A percentile compares a stretch with the other conserved stretches of the same genome.
phyloP scores from a whole-genome alignment of 2,329 filamentous ascomycete species.

The Fusarium sp. region DNA sequence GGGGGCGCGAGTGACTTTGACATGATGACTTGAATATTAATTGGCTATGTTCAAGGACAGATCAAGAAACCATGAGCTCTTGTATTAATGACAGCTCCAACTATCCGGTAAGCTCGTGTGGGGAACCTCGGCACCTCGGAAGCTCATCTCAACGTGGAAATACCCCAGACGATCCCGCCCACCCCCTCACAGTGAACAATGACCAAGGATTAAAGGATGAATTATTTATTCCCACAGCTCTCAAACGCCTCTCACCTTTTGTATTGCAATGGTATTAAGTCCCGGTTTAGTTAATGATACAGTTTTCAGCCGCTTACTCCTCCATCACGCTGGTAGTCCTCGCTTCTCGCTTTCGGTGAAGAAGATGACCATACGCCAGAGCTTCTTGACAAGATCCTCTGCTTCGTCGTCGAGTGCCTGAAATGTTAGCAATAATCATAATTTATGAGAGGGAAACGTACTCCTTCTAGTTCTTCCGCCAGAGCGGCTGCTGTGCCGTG shows the following conservation, averaged over 20 bases:
- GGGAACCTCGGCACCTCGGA: conserved; percentile 52
- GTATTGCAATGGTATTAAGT: conserved; percentile 29
- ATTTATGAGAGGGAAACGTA: conserved; percentile 61
- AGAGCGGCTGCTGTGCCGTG: conserved; percentile 82
- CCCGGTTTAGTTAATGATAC: conserved; percentile 36
- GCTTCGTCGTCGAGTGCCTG: conserved; percentile 94
- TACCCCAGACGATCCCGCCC: conserved; percentile 19
- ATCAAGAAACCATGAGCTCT: conserved; percentile 9
- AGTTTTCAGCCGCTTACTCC: conserved; percentile 14
- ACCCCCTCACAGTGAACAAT: conserved; percentile 22
- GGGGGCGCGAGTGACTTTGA: conserved; percentile 56
- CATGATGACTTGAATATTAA: conserved; percentile 35
- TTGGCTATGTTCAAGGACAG: not conserved
- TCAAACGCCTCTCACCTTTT: conserved; percentile 22
- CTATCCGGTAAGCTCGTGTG: conserved; percentile 41
- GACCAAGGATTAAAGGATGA: conserved; percentile 7
- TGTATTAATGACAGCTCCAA: conserved; percentile 21
- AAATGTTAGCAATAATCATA: conserved; percentile 34
- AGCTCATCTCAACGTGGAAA: conserved; percentile 28
- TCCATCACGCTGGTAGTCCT: conserved; percentile 76
- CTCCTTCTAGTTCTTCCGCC: conserved; percentile 86
- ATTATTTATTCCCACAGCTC: conserved; percentile 27
- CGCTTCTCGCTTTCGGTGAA: conserved; percentile 95
- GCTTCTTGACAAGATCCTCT: conserved; percentile 92
- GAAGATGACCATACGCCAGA: conserved; percentile 99